A percentile compares a stretch with the other conserved stretches of the same genome.
Conservation (phyloP, 2,329 filamentous ascomycete species). For the Drechslerella stenobrocha region DNA sequence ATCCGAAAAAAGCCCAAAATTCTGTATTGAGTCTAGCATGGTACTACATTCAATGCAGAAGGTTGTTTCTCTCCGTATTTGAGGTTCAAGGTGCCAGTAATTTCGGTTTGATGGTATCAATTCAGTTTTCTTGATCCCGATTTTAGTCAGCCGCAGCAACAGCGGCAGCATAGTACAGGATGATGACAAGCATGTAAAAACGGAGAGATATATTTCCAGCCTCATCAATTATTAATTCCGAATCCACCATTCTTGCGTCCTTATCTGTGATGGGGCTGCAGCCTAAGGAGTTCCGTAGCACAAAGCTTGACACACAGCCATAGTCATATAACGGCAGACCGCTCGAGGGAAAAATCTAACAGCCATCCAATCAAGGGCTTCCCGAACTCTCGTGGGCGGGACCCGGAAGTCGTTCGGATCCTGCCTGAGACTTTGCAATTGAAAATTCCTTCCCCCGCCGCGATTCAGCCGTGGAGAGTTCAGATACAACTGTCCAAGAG, state of each 20-base stretch:
- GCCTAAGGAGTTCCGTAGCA: slow-evolving; percentile 7
- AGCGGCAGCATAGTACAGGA: too few species aligned
- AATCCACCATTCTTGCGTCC: too few species aligned
- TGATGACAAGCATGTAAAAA: too few species aligned
- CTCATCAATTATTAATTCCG: not conserved
- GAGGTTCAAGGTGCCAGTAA: too few species aligned
- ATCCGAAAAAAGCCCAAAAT: slow-evolving; percentile 1
- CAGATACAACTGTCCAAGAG: too few species aligned
- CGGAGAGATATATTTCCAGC: not conserved
- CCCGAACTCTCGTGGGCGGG: not conserved
- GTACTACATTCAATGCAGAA: not conserved
- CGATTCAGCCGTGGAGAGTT: not conserved
- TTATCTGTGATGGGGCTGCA: not conserved
- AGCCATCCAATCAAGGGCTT: not conserved
- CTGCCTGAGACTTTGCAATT: slow-evolving; percentile 7
- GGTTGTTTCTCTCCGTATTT: not conserved
- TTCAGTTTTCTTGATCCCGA: too few species aligned
- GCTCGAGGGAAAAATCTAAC: not conserved
- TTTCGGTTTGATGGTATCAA: too few species aligned
- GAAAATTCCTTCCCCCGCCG: too few species aligned
- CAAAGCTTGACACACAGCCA: slow-evolving; percentile 10
- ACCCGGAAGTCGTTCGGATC: not conserved
- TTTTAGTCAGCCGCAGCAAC: too few species aligned
- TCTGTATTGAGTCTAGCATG: not conserved
- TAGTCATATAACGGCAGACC: slow-evolving; percentile 18